phyloP scores from a whole-genome alignment of 306 rosid species.

The Glycine tomentella region DNA sequence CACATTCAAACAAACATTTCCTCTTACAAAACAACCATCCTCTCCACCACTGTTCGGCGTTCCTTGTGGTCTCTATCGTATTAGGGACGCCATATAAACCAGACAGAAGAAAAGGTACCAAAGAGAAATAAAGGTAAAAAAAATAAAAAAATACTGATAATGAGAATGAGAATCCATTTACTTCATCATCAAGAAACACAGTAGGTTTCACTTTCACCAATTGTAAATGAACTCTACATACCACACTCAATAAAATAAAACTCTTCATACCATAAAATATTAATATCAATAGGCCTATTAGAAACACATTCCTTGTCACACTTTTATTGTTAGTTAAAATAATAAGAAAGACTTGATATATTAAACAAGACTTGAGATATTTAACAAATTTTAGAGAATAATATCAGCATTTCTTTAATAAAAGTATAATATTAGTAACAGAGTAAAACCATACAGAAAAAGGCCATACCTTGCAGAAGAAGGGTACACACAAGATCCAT shows the following conservation, averaged over 20 bases:
- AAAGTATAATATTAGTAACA: not conserved
- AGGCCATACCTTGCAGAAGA: constrained; percentile 72
- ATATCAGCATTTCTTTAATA: too few species aligned
- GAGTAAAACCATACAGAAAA: not conserved
- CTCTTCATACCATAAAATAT: not conserved
- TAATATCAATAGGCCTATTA: too few species aligned
- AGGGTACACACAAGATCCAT: constrained; percentile 97
- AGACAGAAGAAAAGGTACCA: constrained; percentile 40
- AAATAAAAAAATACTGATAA: constrained; percentile 38
- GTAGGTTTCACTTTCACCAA: constrained; percentile 27
- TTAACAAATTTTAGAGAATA: too few species aligned
- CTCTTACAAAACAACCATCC: not conserved
- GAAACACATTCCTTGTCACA: too few species aligned
- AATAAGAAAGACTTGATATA: too few species aligned
- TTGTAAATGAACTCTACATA: not conserved
- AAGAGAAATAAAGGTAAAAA: constrained; percentile 3
- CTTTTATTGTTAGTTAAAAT: too few species aligned
- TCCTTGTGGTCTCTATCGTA: constrained; percentile 14
- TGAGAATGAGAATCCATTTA: constrained; percentile 52
- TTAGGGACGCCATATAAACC: constrained; percentile 41
- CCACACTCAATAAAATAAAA: not conserved
- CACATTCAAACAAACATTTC: not conserved
- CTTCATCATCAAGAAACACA: constrained; percentile 73
- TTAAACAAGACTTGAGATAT: too few species aligned
- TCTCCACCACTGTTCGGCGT: not conserved